Evolutionary conservation across 1,139 yeast species (phyloP).

Genomic region (Pichia sp.): DNA sequence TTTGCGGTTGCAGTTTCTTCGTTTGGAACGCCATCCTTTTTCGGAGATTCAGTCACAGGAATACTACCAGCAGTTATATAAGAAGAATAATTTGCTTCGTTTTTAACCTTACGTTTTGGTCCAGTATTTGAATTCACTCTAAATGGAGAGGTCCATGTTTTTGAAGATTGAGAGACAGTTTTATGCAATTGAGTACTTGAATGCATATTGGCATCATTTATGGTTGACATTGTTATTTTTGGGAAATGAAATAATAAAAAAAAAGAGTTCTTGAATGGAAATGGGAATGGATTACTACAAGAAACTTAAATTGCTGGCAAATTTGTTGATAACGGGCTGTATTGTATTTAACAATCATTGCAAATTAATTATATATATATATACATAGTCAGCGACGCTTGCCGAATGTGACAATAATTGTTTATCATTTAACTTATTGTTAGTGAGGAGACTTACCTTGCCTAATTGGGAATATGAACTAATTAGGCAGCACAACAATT

Average conservation of each 20-base stretch:
- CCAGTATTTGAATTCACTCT: constrained; percentile 27
- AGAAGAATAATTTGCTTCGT: constrained; percentile 7
- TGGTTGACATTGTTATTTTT: neutral
- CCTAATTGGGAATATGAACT: no score
- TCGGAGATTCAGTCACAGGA: constrained; percentile 3
- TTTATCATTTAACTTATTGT: no score
- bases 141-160: constrained; percentile 49
- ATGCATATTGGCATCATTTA: neutral
- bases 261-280: neutral
- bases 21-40: constrained; percentile 7
- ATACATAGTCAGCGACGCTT: no score
- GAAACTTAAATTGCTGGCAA: no score
- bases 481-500: no score
- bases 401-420: no score
- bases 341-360: no score
- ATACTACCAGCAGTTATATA: constrained; percentile 25
- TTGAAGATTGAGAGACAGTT: constrained; percentile 15
- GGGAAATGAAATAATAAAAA: neutral
- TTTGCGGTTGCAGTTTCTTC: constrained; percentile 20
- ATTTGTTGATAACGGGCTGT: no score
- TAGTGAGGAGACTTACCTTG: no score
- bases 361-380: no score
- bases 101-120: constrained; percentile 13
- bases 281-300: no score
- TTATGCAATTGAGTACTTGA: constrained; percentile 8